A percentile compares a stretch with the other conserved stretches of the same genome.
Evolutionary conservation across 805 yeast species (phyloP).

Genomic region (Ogataea zsoltii): DNA sequence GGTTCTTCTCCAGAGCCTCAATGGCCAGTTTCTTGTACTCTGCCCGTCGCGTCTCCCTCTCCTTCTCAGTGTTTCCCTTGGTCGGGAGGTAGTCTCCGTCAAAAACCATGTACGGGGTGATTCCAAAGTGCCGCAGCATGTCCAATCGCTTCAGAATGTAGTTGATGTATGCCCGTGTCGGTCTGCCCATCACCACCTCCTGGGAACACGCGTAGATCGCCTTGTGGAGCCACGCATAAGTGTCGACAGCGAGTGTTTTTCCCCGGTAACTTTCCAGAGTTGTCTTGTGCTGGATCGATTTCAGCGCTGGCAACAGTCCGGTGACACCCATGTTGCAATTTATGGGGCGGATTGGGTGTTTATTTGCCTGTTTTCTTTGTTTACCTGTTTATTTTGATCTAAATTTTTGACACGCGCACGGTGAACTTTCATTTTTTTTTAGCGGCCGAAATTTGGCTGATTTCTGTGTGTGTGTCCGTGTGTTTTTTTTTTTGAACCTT

Average conservation of each 20-base stretch:
- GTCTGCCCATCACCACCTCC: conserved; percentile 70
- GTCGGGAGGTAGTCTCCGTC: conserved; percentile 89
- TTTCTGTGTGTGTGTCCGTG: no score
- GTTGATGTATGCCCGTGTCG: conserved; percentile 71
- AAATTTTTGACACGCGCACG: no score
- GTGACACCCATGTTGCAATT: conserved; percentile 67
- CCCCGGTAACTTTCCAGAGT: conserved; percentile 66
- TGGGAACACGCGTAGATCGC: conserved; percentile 81
- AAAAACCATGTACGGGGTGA: conserved; percentile 84
- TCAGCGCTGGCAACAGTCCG: conserved; percentile 78
- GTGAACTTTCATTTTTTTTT: no score
- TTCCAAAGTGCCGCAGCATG: conserved; percentile 65
- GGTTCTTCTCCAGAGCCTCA: conserved; percentile 51
- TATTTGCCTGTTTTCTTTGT: not conserved
- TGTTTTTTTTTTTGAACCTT: no score
- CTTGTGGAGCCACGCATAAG: conserved; percentile 94
- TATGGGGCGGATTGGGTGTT: no score
- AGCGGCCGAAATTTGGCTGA: no score
- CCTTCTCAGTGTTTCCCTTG: conserved; percentile 70
- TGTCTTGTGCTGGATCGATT: conserved; percentile 65
- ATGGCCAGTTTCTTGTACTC: conserved; percentile 61
- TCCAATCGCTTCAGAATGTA: conserved; percentile 67
- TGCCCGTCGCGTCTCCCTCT: conserved; percentile 57
- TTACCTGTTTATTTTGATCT: conserved; percentile 1
- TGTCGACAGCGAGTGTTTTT: conserved; percentile 85